These are phyloP conservation scores for Pestalotiopsis fici DNA, from an alignment of 2,329 filamentous ascomycete genomes.

Conservation along the genomic window DNA sequence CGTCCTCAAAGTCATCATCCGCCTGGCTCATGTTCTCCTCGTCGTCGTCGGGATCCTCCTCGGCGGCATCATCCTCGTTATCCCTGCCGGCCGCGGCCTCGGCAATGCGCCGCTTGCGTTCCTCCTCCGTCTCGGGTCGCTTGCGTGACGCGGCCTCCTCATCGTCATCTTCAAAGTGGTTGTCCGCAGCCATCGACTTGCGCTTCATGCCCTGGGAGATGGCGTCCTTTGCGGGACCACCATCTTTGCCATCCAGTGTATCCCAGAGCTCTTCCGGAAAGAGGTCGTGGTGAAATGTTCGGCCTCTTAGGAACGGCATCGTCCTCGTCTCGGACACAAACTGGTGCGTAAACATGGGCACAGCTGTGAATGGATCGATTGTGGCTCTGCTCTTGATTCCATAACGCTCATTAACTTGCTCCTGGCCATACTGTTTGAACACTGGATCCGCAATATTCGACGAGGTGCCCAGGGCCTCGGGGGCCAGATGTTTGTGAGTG, in stretches of 20 bases:
- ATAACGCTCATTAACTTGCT: constrained; percentile 60
- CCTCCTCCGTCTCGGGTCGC: constrained; percentile 30
- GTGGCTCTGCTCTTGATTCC: constrained; percentile 56
- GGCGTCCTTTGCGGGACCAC: constrained; percentile 28
- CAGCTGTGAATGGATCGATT: constrained; percentile 57
- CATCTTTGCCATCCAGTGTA: constrained; percentile 52
- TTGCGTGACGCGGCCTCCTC: constrained; percentile 22
- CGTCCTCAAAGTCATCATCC: constrained; percentile 51
- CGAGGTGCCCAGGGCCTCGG: constrained; percentile 10
- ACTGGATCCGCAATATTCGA: constrained; percentile 40
- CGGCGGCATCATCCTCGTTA: constrained; percentile 23
- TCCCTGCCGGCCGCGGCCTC: constrained; percentile 23
- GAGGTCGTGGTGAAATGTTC: constrained; percentile 50
- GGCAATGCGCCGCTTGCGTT: constrained; percentile 32
- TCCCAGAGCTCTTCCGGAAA: constrained; percentile 58
- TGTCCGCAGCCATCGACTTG: constrained; percentile 51
- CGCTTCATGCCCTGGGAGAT: constrained; percentile 33
- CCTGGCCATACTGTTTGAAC: constrained; percentile 52
- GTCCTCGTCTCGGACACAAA: constrained; percentile 53
- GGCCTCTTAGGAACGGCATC: constrained; percentile 53
- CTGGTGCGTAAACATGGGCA: constrained; percentile 59
- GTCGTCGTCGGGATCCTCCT: constrained; percentile 37
- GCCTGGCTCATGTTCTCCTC: constrained; percentile 31
- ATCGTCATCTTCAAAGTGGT: constrained; percentile 23
- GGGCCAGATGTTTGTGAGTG: constrained; percentile 50